phyloP scores from a whole-genome alignment of 805 yeast genomes.

The Ogataea zsoltii region DNA sequence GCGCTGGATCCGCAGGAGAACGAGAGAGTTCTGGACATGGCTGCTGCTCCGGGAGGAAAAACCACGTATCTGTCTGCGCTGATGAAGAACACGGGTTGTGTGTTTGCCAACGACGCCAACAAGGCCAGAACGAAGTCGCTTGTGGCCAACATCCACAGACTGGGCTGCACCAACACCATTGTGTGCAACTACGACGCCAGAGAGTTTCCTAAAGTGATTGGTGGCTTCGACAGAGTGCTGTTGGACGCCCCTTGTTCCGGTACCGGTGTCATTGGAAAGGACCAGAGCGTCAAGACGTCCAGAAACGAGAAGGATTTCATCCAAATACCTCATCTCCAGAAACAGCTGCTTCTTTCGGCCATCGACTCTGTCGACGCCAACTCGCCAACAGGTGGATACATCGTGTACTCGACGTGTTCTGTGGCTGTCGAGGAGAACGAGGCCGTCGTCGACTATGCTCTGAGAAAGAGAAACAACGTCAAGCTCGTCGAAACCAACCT shows the following conservation, averaged over 20 bases:
- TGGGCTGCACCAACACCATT: conserved; percentile 94
- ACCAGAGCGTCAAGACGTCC: conserved; percentile 87
- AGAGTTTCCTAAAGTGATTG: conserved; percentile 96
- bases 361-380: conserved; percentile 96
- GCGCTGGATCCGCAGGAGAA: conserved; percentile 97
- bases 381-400: conserved; percentile 87
- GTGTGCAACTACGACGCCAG: conserved; percentile 98
- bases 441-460: conserved; percentile 96
- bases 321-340: conserved; percentile 94
- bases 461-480: conserved; percentile 94
- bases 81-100: conserved; percentile 97
- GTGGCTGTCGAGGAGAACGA: conserved; percentile 98
- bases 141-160: conserved; percentile 95
- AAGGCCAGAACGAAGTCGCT: conserved; percentile 94
- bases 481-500: conserved; percentile 90
- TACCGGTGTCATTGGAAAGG: conserved; percentile 98
- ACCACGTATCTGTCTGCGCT: conserved; percentile 92
- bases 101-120: conserved; percentile 96
- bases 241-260: conserved; percentile 99
- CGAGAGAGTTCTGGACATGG: conserved; percentile 97
- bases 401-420: conserved; percentile 97
- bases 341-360: conserved; percentile 89
- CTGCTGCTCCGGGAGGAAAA: conserved; percentile 99
- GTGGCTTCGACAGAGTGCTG: conserved; percentile 94
- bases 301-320: conserved; percentile 96